Conservation (phyloP, 768 basidiomycete genomes). For the Tylopilus vinaceipallidus region DNA sequence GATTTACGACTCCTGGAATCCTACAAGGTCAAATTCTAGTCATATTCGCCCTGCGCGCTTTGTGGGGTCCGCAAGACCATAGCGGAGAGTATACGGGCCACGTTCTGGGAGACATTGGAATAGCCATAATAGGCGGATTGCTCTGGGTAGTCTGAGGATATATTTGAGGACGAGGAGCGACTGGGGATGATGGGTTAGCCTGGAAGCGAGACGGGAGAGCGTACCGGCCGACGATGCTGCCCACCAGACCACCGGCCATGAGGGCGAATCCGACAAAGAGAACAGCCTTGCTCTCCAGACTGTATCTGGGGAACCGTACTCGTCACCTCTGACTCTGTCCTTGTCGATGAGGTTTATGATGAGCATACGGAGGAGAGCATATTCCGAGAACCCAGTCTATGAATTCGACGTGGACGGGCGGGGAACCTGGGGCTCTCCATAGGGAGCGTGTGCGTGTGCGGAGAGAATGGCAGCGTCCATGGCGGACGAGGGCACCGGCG, state of each 20-base stretch:
- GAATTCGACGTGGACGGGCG: conserved; percentile 82
- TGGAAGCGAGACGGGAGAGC: not conserved
- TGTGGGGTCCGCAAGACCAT: conserved; percentile 93
- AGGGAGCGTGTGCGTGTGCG: conserved; percentile 76
- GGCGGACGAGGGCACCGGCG: conserved; percentile 85
- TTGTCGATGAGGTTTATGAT: conserved; percentile 95
- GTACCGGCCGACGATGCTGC: conserved; percentile 75
- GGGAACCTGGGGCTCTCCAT: conserved; percentile 66
- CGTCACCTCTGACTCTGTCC: conserved; percentile 77
- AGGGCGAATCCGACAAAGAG: conserved; percentile 95
- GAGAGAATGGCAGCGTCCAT: conserved; percentile 86
- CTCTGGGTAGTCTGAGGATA: conserved; percentile 67
- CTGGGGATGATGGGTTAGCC: conserved; percentile 39
- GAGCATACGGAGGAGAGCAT: conserved; percentile 87
- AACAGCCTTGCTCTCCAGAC: conserved; percentile 91
- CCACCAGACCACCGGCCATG: conserved; percentile 98
- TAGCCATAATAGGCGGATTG: conserved; percentile 90
- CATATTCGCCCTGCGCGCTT: conserved; percentile 82
- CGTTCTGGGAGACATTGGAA: conserved; percentile 93
- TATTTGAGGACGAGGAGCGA: conserved; percentile 91
- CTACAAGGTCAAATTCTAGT: conserved; percentile 82
- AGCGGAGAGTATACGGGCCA: conserved; percentile 78
- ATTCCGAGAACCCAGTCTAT: conserved; percentile 98
- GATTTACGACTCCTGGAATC: no score
- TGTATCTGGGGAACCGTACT: conserved; percentile 77